These are phyloP conservation scores for Phaffomyces thermotolerans DNA, from an alignment of 805 yeast genomes.

Conservation along the genomic window DNA sequence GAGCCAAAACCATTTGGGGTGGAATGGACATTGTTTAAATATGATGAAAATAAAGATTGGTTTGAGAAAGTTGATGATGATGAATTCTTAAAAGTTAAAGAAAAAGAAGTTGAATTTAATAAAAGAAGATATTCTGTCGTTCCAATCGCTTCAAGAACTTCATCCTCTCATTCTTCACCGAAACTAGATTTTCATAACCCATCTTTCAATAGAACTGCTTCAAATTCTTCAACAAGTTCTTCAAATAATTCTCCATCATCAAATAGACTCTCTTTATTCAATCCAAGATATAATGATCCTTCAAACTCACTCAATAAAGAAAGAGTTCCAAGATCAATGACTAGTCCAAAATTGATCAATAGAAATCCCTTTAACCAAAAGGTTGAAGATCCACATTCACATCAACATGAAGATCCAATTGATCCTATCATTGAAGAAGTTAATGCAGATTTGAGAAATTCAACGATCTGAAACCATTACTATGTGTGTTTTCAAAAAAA, in stretches of 20 bases:
- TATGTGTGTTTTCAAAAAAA: no score
- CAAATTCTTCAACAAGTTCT: not conserved
- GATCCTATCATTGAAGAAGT: constrained; percentile 4
- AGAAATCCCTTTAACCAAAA: constrained; percentile 3
- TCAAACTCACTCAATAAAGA: constrained; percentile 1
- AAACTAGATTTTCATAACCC: not conserved
- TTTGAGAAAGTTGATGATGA: constrained; percentile 55
- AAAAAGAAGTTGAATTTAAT: constrained; percentile 58
- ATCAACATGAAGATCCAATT: constrained; percentile 1
- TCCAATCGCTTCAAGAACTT: constrained; percentile 36
- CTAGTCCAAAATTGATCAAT: no score
- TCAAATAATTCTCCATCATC: not conserved
- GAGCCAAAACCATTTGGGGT: constrained; percentile 96
- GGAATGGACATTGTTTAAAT: constrained; percentile 85
- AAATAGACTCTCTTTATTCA: constrained; percentile 1
- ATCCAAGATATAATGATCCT: not conserved
- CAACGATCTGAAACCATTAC: not conserved
- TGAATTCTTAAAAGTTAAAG: constrained; percentile 39
- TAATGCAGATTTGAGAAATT: not conserved
- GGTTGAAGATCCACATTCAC: not conserved
- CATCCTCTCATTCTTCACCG: constrained; percentile 2
- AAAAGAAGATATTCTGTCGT: constrained; percentile 68
- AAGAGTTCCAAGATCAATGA: not conserved
- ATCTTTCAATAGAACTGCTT: constrained; percentile 1
- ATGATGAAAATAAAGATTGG: constrained; percentile 70